A percentile compares a stretch with the other conserved stretches of the same genome.
Evolutionary conservation across 768 basidiomycete species (phyloP).

Genomic region (Hortiboletus flavorubellus): DNA sequence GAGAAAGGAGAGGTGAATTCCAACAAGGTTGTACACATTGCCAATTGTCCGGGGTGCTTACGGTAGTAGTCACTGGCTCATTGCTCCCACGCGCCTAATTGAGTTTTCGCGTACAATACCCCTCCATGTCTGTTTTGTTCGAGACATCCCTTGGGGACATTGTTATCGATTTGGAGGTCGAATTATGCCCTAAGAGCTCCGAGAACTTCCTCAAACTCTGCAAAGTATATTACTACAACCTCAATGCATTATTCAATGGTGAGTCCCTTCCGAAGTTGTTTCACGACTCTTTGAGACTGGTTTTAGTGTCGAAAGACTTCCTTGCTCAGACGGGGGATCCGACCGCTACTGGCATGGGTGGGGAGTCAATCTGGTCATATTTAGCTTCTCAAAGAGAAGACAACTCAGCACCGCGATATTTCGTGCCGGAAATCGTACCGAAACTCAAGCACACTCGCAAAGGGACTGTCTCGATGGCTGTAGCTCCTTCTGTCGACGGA

Average conservation of each 20-base stretch:
- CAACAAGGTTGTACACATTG: no score
- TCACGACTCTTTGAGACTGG: background rate
- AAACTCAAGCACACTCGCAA: constrained; percentile 78
- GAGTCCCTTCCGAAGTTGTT: constrained; percentile 25
- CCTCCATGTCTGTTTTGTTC: constrained; percentile 85
- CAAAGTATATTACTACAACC: constrained; percentile 95
- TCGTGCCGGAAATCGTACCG: constrained; percentile 77
- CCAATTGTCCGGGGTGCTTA: no score
- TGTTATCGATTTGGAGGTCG: constrained; percentile 93
- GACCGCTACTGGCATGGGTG: constrained; percentile 90
- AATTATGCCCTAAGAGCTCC: constrained; percentile 85
- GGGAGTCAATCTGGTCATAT: constrained; percentile 84
- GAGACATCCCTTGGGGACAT: constrained; percentile 98
- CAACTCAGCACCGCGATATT: constrained; percentile 63
- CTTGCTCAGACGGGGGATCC: constrained; percentile 97
- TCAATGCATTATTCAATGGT: constrained; percentile 99
- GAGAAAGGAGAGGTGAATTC: background rate
- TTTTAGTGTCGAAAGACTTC: constrained; percentile 91
- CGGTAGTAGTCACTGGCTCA: no score
- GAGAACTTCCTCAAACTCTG: constrained; percentile 98
- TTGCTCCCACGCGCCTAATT: background rate
- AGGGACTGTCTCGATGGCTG: constrained; percentile 97
- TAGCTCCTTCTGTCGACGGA: constrained; percentile 75
- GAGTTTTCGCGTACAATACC: background rate
- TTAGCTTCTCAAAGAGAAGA: constrained; percentile 47